Evolutionary conservation across 2,329 filamentous ascomycete genomes (phyloP).

Genomic region (Pseudocercospora crystallina): DNA sequence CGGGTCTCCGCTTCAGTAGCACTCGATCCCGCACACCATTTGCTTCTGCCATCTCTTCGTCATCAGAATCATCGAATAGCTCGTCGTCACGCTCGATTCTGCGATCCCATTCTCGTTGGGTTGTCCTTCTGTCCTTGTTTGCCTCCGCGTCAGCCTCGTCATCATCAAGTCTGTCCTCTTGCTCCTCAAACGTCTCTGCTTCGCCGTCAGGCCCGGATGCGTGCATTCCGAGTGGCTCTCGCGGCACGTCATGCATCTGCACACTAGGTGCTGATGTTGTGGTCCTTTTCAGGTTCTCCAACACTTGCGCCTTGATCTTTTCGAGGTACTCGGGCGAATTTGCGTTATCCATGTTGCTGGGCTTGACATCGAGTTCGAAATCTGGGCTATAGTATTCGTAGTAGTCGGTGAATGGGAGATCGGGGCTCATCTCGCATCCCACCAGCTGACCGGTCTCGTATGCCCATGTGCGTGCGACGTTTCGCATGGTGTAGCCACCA

Average conservation of each 20-base stretch:
- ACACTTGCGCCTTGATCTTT: slow-evolving; percentile 65
- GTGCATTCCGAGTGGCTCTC: slow-evolving; percentile 55
- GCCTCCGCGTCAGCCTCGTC: slow-evolving; percentile 81
- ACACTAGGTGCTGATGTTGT: slow-evolving; percentile 62
- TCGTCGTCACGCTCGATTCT: slow-evolving; percentile 71
- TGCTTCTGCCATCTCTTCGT: slow-evolving; percentile 73
- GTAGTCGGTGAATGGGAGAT: slow-evolving; percentile 95
- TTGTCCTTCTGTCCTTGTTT: slow-evolving; percentile 79
- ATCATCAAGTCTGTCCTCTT: slow-evolving; percentile 64
- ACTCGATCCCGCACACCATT: slow-evolving; percentile 64
- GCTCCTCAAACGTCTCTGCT: slow-evolving; percentile 59
- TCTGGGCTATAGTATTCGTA: slow-evolving; percentile 77
- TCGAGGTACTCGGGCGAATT: slow-evolving; percentile 68
- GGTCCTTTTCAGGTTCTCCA: slow-evolving; percentile 66
- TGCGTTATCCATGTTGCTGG: slow-evolving; percentile 71
- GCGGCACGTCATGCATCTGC: slow-evolving; percentile 64
- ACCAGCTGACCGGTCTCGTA: slow-evolving; percentile 77
- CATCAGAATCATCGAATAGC: slow-evolving; percentile 75
- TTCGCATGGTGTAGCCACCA: slow-evolving; percentile 70
- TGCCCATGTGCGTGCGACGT: slow-evolving; percentile 62
- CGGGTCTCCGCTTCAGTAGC: slow-evolving; percentile 51
- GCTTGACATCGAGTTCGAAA: slow-evolving; percentile 67
- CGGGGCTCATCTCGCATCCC: slow-evolving; percentile 73
- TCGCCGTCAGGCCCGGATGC: slow-evolving; percentile 25
- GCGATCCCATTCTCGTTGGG: slow-evolving; percentile 79